These are phyloP conservation scores for Podaxis mareebaensis DNA, from an alignment of 768 basidiomycete genomes.

Conservation along the genomic window DNA sequence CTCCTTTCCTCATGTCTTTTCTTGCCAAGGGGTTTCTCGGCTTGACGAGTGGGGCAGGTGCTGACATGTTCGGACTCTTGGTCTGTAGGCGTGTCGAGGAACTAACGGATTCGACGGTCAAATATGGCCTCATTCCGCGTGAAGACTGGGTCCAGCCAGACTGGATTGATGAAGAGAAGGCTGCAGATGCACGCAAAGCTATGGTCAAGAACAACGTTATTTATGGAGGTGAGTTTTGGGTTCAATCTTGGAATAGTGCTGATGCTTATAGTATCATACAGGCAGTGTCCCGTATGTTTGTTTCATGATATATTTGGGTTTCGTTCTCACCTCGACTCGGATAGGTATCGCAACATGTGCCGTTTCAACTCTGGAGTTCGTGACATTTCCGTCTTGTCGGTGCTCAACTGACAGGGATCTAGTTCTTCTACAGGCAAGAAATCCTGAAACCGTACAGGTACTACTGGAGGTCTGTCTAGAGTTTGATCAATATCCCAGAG, in stretches of 20 bases:
- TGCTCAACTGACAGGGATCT: constrained; percentile 2
- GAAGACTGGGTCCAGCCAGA: constrained; percentile 82
- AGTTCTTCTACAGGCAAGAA: constrained; percentile 89
- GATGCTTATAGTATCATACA: constrained; percentile 27
- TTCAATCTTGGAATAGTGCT: not conserved
- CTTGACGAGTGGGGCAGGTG: not conserved
- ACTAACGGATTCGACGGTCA: constrained; percentile 62
- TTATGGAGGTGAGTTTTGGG: constrained; percentile 56
- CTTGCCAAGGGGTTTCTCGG: not conserved
- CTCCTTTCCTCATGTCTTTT: not conserved
- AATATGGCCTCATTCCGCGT: constrained; percentile 77
- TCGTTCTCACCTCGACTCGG: not conserved
- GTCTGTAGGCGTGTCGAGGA: constrained; percentile 47
- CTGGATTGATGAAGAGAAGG: constrained; percentile 77
- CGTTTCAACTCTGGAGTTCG: constrained; percentile 91
- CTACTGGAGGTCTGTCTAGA: constrained; percentile 65
- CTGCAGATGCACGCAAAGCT: constrained; percentile 57
- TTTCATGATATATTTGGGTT: constrained; percentile 2
- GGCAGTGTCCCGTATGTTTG: constrained; percentile 73
- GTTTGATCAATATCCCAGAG: not conserved
- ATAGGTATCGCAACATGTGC: constrained; percentile 93
- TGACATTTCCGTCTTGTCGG: constrained; percentile 14
- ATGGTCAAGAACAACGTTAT: constrained; percentile 73
- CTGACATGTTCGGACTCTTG: not conserved
- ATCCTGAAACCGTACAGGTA: constrained; percentile 79